Percentiles rank a stretch among this genome's conserved stretches.
phyloP scores from a whole-genome alignment of 2,329 filamentous ascomycete genomes.

The Neofusicoccum umdonicola region DNA sequence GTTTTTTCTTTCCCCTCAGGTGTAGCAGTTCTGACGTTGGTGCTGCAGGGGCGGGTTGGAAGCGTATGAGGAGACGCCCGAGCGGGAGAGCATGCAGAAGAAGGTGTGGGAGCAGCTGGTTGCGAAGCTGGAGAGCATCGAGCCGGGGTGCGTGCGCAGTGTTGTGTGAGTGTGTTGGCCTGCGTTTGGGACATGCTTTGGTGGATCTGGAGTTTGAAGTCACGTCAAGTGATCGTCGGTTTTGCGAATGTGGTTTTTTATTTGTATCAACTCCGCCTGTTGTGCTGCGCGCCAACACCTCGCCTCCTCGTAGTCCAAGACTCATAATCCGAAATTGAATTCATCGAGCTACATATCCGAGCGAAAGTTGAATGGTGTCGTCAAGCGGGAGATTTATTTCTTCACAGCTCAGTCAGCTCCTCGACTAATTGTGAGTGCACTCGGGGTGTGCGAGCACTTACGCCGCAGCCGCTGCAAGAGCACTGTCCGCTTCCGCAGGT shows the following conservation, averaged over 20 bases:
- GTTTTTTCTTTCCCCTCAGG: not conserved
- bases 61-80: slow-evolving; percentile 9
- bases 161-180: not conserved
- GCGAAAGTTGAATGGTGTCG: too few relatives aligned
- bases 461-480: slow-evolving; percentile 9
- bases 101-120: slow-evolving; percentile 22
- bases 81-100: slow-evolving; percentile 14
- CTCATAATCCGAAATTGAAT: not conserved
- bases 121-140: slow-evolving; percentile 22
- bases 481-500: not conserved
- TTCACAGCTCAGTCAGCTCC: not conserved
- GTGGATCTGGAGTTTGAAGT: not conserved
- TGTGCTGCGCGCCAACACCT: not conserved
- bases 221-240: not conserved
- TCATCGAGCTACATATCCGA: not conserved
- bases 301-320: not conserved
- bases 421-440: not conserved
- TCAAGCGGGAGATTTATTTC: not conserved
- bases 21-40: not conserved
- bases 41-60: not conserved
- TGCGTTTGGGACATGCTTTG: not conserved
- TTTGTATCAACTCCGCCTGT: too few relatives aligned
- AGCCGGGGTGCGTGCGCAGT: slow-evolving; percentile 19
- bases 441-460: not conserved
- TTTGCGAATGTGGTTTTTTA: too few relatives aligned